Percentiles rank a stretch among this genome's conserved stretches.
phyloP scores from a whole-genome alignment of 805 yeast species.

The Lipomyces sp. region DNA sequence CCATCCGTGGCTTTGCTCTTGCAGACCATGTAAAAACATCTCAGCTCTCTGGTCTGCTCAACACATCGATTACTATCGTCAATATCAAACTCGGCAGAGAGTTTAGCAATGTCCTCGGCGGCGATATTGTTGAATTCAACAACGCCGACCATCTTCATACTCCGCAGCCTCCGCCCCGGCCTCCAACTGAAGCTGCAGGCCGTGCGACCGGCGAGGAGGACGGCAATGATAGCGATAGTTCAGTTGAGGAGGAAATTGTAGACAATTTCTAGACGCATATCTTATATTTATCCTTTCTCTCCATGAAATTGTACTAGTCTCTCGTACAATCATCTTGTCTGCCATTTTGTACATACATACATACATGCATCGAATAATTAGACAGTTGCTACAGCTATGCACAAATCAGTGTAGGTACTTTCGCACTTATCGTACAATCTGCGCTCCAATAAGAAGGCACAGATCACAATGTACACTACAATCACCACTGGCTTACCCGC shows the following conservation, averaged over 20 bases:
- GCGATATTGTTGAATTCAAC: slow-evolving; percentile 23
- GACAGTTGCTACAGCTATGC: too few relatives aligned
- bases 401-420: too few relatives aligned
- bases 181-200: background rate
- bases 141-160: slow-evolving; percentile 13
- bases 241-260: slow-evolving; percentile 20
- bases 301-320: too few relatives aligned
- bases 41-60: slow-evolving; percentile 7
- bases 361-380: too few relatives aligned
- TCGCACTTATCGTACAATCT: too few relatives aligned
- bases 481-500: too few relatives aligned
- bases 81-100: slow-evolving; percentile 9
- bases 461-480: too few relatives aligned
- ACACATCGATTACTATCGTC: slow-evolving; percentile 23
- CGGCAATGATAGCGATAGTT: background rate
- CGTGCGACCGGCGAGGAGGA: background rate
- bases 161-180: background rate
- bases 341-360: too few relatives aligned
- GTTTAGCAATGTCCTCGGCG: slow-evolving; percentile 4
- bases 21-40: slow-evolving; percentile 10
- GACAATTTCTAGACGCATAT: slow-evolving; percentile 7
- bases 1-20: slow-evolving; percentile 11
- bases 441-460: too few relatives aligned
- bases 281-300: too few relatives aligned
- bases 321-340: too few relatives aligned